Evolutionary conservation across 306 rosid genomes (phyloP).

Genomic region (Pyrus bretschneideri): DNA sequence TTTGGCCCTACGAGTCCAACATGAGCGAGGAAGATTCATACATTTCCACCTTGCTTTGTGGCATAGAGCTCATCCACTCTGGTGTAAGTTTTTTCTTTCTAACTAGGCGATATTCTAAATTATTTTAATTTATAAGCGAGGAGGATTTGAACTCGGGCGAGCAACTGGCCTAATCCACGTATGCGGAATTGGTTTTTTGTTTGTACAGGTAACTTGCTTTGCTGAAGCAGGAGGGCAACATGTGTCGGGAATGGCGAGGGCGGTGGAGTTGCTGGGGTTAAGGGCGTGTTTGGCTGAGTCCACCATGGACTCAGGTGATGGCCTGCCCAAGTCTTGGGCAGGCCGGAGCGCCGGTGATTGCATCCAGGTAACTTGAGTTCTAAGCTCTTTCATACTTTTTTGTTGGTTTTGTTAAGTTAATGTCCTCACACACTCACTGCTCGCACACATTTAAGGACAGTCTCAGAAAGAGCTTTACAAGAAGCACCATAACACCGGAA

Average conservation of each 20-base stretch:
- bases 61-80: conserved; percentile 73
- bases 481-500: conserved; percentile 62
- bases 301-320: conserved; percentile 72
- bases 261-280: conserved; percentile 57
- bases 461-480: conserved; percentile 64
- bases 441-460: conserved; percentile 13
- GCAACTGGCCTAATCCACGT: neutral
- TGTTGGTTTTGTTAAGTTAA: neutral
- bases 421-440: neutral
- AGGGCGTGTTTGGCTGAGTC: conserved; percentile 81
- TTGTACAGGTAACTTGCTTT: conserved; percentile 74
- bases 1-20: conserved; percentile 90
- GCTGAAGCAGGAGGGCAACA: conserved; percentile 96
- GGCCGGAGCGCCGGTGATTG: conserved; percentile 49
- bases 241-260: conserved; percentile 71
- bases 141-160: neutral
- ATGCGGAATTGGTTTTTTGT: neutral
- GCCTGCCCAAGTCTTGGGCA: conserved; percentile 67
- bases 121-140: neutral
- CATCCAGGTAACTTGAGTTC: conserved; percentile 39
- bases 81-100: conserved; percentile 34
- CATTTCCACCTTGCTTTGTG: conserved; percentile 71
- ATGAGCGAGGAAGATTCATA: conserved; percentile 72
- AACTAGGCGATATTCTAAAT: neutral
- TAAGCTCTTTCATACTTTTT: too few relatives aligned